Base-by-base conservation (phyloP, 108 stramenopile species). In the Skeletonema potamos region DNA sequence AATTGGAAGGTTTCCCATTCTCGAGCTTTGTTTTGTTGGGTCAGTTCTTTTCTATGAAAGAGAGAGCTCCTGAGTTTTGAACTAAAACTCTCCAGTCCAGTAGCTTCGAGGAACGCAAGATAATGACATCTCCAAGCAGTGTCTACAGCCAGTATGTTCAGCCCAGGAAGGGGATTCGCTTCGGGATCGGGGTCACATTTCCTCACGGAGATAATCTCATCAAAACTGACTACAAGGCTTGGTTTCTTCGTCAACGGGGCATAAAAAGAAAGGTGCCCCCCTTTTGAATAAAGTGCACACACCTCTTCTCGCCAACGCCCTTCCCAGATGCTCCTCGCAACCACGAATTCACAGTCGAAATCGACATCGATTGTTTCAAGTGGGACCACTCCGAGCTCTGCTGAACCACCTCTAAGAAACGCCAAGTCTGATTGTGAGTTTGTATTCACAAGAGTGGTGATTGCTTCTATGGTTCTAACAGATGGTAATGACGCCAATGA, bases 251-350 rank as follows among this genome's bases (percentile, higher is more conserved):
- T 64, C 9, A 94, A 71, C 18, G 94, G 92, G 0, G 91, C 82
- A 83, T 93, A 97, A 78, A 93, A 94, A 3, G 79, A 77, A 27
- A 97, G 41, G 66, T 82, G 83, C 2, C 70, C 76, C 7, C 82
- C 84, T 48, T 57, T 66, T 11, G 70, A 27, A 61, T 92, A 92
- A 15, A 97, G 22, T 10, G 86, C 90, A 37, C 85, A 92, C 82
- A 89, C 88, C 79, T 97, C 96, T 76, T 97, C 96, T 41, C 95
- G 70, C 96, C 96, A 97, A 58, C 92, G 95, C 26, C 92, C 85
- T 62, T 97, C 95, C 88, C 92, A 97, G 26, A 96, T 82, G 54
- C 88, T 88, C 44, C 96, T 73, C 12, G 93, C 96, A 30, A 92
- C 86, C 2, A 93, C 62, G 24, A 66, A 85, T 54, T 90, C 91